Evolutionary conservation across 1,284 basidiomycete species (phyloP), one percentile per base, ranked within the genome.

Genomic region (Apiotrichum domesticum): DNA sequence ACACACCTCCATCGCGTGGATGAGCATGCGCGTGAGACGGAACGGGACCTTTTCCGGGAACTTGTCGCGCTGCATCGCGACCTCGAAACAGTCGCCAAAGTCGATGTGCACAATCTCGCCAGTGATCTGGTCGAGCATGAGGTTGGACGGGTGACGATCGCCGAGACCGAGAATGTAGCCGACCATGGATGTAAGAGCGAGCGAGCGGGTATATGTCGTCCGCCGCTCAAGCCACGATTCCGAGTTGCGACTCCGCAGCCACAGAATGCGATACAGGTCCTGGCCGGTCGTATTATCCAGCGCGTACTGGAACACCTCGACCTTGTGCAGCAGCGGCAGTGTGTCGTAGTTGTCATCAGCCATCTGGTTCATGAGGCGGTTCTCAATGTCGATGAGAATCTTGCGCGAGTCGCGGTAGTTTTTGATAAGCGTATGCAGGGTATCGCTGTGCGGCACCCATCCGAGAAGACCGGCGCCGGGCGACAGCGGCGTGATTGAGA

Each of bases 1-100:
- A 75, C 91, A 93, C 63, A 93, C 90, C 83, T 99, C 96, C 96
- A 99, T 98, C 3, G 96, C 96, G 74, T 97, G 92, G 35, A 93
- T 96, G 57, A 99, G 82, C 96, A 99, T 98, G 64, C 96, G 83
- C 10, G 96, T 99, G 63, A 99, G 81, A 48, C 96, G 85, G 86
- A 99, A 99, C 0, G 96, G 96, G 54, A 99, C 93, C 76, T 90
- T 96, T 78, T 99, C 96, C 0, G 96, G 96, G 81, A 95, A 98
- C 79, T 98, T 99, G 78, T 98, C 91, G 66, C 94, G 86, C 66
- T 90, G 87, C 87, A 94, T 92, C 14, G 91, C 90, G 47, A 94
- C 85, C 76, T 94, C 91, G 75, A 94, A 94, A 70, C 91, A 94
- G 72, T 95, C 91, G 47, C 91, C 91, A 68, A 98, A 98, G 77